Base-by-base conservation (phyloP, 148 eudicot genomes). In the Dianthus caryophyllus region DNA sequence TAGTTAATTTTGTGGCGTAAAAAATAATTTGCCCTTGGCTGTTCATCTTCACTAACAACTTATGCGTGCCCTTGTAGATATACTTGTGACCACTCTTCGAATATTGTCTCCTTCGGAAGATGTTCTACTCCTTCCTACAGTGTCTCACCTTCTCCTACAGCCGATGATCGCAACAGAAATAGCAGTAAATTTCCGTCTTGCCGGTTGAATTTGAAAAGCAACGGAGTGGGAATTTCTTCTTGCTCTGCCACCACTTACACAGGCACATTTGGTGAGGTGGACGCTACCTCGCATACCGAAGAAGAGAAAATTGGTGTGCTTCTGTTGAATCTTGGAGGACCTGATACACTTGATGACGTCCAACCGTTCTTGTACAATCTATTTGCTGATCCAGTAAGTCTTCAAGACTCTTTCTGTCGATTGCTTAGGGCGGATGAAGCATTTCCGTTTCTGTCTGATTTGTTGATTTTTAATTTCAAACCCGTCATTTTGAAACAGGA, bases 321-420 rank as follows among this genome's bases (percentile, higher is more conserved):
- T 76, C 97, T 94, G 51, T 74, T 94, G 76, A 94, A 94, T 79
- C 87, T 94, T 53, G 98, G 98, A 61, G 98, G 98, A 56, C 98
- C 98, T 4, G 98, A 94, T 2, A 86, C 90, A 10, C 92, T 94
- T 30, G 50, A 94, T 64, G 97, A 94, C 74, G 98, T 94, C 76
- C 97, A 94, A 71, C 98, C 97, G 4, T 94, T 94, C 78, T 75
- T 94, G 73, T 94, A 55, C 70, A 94, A 94, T 78, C 79, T 94
- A 61, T 94, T 94, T 90, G 98, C 98, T 25, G 98, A 94, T 70
- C 98, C 98, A 30, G 98, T 94, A 90, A 71, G 87, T 13, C 53
- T 61, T 27, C 38, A 36, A 70, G 16, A 10, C 49, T 44, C 26
- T 63, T 41, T 17, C 54, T 43, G 1, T 26, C 41, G 24, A 3